Evolutionary conservation across 2,329 filamentous ascomycete species (phyloP), one percentile per base, ranked within the genome.

Genomic region (Talaromyces sp.): DNA sequence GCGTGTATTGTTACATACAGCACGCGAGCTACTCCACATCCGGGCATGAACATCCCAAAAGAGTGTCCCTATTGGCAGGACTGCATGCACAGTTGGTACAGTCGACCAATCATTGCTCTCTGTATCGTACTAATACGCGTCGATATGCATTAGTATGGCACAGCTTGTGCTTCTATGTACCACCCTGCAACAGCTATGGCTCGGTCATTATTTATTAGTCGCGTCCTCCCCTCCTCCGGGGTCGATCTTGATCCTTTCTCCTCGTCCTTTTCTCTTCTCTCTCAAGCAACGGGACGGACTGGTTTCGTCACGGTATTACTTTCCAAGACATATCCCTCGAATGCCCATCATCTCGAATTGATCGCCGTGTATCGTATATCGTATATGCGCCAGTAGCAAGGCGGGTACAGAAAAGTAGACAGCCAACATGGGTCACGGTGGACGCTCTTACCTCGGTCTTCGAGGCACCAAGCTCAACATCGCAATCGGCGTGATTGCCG

Each of bases 401-500:
- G 57, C 25, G n/a, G 35, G 6, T 35, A 53, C n/a, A 56, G 17
- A 36, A 35, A 56, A 21, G 8, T 50, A 36, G n/a, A 55, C 28
- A 43, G 62, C 52, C 63, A 63, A 53, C 40, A 71, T 72, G 67
- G 65, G 64, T 52, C 75, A 72, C 60, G 31, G 36, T 28, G 64
- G 64, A 53, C 75, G 72, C 59, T n/a, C 33, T 7, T 89, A 81
- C 67, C 84, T 88, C 64, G 87, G 88, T 71, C 80, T 89, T 61
- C 80, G 80, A 57, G 88, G 88, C 75, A 76, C 80, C 35, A 73
- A 74, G 70, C 83, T 90, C 63, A 89, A 87, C 76, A 80, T 83
- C 71, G 86, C 86, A 56, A 84, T 91, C 64, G 84, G 84, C 61
- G 74, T 85, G n/a, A 81, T 90, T 66, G 88, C 88, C 59, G 88